Conservation (phyloP, 352 stramenopile species). For the Pythium aphanidermatum region DNA sequence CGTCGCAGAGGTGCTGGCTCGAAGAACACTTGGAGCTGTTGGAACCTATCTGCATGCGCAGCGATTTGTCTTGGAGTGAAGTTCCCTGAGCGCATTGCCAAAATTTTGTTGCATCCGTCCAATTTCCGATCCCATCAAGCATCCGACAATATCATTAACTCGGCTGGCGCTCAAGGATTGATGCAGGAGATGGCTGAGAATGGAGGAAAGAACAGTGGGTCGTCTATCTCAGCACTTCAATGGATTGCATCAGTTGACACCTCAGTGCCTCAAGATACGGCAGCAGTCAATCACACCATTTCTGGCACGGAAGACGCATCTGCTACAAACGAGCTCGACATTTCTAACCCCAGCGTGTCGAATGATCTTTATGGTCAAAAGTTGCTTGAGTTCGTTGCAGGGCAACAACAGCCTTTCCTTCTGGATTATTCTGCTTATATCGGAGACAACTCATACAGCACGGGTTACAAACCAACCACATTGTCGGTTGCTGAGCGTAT, state of each 20-base stretch:
- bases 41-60: conserved; percentile 76
- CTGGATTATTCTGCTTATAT: conserved; percentile 66
- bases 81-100: conserved; percentile 62
- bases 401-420: conserved; percentile 76
- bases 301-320: conserved; percentile 10
- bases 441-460: conserved; percentile 77
- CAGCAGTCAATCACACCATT: conserved; percentile 18
- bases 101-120: conserved; percentile 62
- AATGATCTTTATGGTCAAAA: conserved; percentile 53
- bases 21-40: conserved; percentile 89
- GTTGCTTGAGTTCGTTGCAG: conserved; percentile 48
- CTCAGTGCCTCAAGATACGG: not conserved
- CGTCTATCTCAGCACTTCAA: conserved; percentile 18
- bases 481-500: conserved; percentile 59
- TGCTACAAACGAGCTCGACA: too few relatives aligned
- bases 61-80: conserved; percentile 80
- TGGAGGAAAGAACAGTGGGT: not conserved
- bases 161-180: conserved; percentile 49
- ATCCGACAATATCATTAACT: conserved; percentile 82
- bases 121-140: conserved; percentile 86
- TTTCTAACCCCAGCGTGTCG: conserved; percentile 17
- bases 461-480: conserved; percentile 64
- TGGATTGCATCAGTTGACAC: conserved; percentile 18
- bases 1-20: conserved; percentile 70
- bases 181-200: conserved; percentile 20